A percentile compares a stretch with the other conserved stretches of the same genome.
phyloP scores from a whole-genome alignment of 2,329 filamentous ascomycete species.

The Sarocladium strictum region DNA sequence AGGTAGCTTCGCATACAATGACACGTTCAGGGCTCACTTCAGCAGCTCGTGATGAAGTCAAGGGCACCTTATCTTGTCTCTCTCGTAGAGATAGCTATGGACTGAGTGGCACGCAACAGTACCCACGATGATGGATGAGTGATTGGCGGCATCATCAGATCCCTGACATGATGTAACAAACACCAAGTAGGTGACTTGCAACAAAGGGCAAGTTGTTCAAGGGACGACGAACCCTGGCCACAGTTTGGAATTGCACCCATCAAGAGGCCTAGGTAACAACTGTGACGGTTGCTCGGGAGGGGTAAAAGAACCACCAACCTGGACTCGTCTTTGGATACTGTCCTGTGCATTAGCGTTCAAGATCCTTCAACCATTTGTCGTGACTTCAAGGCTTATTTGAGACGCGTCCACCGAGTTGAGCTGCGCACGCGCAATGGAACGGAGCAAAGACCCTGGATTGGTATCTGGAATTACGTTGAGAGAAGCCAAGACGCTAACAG shows the following conservation, averaged over 20 bases:
- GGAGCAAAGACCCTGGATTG: not conserved
- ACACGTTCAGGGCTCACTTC: not conserved
- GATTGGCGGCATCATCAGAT: not conserved
- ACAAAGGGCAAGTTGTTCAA: not conserved
- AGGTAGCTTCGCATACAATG: not conserved
- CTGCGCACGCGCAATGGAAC: not conserved
- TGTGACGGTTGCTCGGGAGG: no score
- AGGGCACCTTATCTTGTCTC: not conserved
- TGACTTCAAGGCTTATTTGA: not conserved
- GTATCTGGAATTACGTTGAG: not conserved
- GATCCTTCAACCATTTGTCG: not conserved
- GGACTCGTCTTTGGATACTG: no score
- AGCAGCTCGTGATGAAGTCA: not conserved
- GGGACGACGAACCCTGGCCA: not conserved
- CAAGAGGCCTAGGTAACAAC: no score
- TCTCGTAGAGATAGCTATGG: no score
- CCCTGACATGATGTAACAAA: not conserved
- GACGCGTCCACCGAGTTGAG: not conserved
- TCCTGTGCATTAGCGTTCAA: no score
- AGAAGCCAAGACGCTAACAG: constrained; percentile 1
- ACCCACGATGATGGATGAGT: no score
- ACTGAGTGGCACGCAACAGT: no score
- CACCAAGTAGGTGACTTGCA: not conserved
- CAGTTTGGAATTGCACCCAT: no score
- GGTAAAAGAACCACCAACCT: no score